Evolutionary conservation across 139 green algal genomes (phyloP).

Genomic region (Chlamydomonas incerta): DNA sequence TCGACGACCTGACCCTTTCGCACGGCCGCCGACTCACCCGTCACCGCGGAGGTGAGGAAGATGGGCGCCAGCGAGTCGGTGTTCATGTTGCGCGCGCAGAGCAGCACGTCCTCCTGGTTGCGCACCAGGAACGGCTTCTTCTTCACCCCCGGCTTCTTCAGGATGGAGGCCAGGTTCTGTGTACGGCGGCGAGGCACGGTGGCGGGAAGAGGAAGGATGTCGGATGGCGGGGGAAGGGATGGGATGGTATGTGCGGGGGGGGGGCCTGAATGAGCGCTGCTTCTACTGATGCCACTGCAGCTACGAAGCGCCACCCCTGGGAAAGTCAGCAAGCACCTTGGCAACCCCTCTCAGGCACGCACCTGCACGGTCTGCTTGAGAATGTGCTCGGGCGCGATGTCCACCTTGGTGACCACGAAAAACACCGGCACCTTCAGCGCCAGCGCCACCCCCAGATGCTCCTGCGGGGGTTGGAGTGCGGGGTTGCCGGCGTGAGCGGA

Average conservation of each 20-base stretch:
- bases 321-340: too few relatives aligned
- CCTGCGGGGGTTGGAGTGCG: conserved; percentile 54
- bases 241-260: too few relatives aligned
- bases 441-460: conserved; percentile 94
- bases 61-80: conserved; percentile 88
- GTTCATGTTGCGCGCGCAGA: conserved; percentile 87
- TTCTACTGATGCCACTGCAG: too few relatives aligned
- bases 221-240: too few relatives aligned
- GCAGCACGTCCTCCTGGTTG: conserved; percentile 84
- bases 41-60: conserved; percentile 92
- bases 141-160: conserved; percentile 91
- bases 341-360: too few relatives aligned
- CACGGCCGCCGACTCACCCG: too few relatives aligned
- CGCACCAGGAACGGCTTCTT: conserved; percentile 88
- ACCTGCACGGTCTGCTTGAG: conserved; percentile 86
- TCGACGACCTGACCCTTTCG: too few relatives aligned
- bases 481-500: too few relatives aligned
- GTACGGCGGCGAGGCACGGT: too few relatives aligned
- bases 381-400: conserved; percentile 91
- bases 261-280: too few relatives aligned
- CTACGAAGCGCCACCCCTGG: too few relatives aligned
- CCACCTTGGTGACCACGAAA: conserved; percentile 92
- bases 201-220: too few relatives aligned
- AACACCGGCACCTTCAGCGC: conserved; percentile 91
- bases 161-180: conserved; percentile 74